Evolutionary conservation across 2,329 filamentous ascomycete species (phyloP).

Genomic region (Zymoseptoria tritici): DNA sequence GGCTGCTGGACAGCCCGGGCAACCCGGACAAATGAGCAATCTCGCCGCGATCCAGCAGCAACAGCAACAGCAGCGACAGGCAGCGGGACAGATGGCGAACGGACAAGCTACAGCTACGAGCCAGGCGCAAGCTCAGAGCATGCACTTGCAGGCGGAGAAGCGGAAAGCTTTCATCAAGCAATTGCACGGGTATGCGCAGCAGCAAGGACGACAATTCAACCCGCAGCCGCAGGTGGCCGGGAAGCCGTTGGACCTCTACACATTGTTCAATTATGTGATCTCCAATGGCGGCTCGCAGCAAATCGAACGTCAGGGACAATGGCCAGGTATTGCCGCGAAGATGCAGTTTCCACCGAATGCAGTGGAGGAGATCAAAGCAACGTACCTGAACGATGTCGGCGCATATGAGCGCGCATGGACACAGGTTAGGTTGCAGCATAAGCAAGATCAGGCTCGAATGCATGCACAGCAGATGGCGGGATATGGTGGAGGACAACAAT

Average conservation of each 20-base stretch:
- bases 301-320: slow-evolving; percentile 62
- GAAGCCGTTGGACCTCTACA: slow-evolving; percentile 64
- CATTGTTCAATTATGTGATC: slow-evolving; percentile 69
- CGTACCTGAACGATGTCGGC: slow-evolving; percentile 68
- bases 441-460: slow-evolving; percentile 28
- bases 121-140: slow-evolving; percentile 8
- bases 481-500: slow-evolving; percentile 26
- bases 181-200: slow-evolving; percentile 68
- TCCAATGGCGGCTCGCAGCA: slow-evolving; percentile 71
- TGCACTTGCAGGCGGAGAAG: slow-evolving; percentile 22
- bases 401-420: slow-evolving; percentile 68
- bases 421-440: slow-evolving; percentile 43
- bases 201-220: slow-evolving; percentile 66
- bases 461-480: slow-evolving; percentile 36
- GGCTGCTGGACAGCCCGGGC: slow-evolving; percentile 7
- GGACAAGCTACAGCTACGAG: slow-evolving; percentile 1
- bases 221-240: slow-evolving; percentile 65
- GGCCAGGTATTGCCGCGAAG: slow-evolving; percentile 60
- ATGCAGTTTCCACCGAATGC: slow-evolving; percentile 52
- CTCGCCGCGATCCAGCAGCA: slow-evolving; percentile 17
- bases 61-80: slow-evolving; percentile 15
- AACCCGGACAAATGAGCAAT: slow-evolving; percentile 22
- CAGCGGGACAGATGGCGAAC: slow-evolving; percentile 9
- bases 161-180: slow-evolving; percentile 52
- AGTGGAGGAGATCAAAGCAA: slow-evolving; percentile 58